A percentile compares a stretch with the other conserved stretches of the same genome.
These are phyloP conservation scores for Wickerhamomyces tratensis DNA, from an alignment of 805 yeast genomes.

Conservation along the genomic window DNA sequence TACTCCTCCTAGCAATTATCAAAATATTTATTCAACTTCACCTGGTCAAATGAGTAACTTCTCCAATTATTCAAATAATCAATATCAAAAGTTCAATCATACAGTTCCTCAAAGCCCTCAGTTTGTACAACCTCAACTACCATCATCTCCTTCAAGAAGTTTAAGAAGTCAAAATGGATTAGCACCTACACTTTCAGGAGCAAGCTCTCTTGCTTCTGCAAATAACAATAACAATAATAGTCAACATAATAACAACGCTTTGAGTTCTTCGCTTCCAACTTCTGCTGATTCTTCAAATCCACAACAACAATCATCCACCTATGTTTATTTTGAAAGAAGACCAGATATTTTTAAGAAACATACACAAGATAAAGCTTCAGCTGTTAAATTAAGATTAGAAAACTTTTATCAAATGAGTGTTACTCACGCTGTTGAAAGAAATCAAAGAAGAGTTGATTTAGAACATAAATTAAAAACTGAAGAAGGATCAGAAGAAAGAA, in stretches of 20 bases:
- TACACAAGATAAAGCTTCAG: constrained; percentile 21
- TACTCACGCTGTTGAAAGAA: constrained; percentile 87
- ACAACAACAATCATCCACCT: constrained; percentile 7
- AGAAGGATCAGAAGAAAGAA: constrained; percentile 57
- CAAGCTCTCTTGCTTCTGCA: constrained; percentile 13
- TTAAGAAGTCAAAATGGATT: constrained; percentile 17
- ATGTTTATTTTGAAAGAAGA: constrained; percentile 20
- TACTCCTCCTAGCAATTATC: constrained; percentile 11
- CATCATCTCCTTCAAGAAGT: constrained; percentile 23
- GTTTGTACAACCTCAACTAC: constrained; percentile 19
- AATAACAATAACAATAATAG: constrained; percentile 3
- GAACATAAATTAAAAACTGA: constrained; percentile 72
- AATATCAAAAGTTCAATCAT: constrained; percentile 10
- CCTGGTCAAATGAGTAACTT: constrained; percentile 15
- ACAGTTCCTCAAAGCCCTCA: constrained; percentile 16
- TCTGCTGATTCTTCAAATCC: constrained; percentile 11
- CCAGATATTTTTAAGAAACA: constrained; percentile 20
- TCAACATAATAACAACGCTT: not conserved
- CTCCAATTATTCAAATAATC: constrained; percentile 3
- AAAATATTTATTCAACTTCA: constrained; percentile 10
- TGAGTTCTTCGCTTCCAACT: constrained; percentile 1
- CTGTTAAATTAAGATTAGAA: constrained; percentile 71
- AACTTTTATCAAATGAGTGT: constrained; percentile 91
- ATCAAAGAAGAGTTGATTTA: constrained; percentile 80
- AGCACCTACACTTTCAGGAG: constrained; percentile 15